Conservation (phyloP, 306 rosid genomes). For the Albizia julibrissin region DNA sequence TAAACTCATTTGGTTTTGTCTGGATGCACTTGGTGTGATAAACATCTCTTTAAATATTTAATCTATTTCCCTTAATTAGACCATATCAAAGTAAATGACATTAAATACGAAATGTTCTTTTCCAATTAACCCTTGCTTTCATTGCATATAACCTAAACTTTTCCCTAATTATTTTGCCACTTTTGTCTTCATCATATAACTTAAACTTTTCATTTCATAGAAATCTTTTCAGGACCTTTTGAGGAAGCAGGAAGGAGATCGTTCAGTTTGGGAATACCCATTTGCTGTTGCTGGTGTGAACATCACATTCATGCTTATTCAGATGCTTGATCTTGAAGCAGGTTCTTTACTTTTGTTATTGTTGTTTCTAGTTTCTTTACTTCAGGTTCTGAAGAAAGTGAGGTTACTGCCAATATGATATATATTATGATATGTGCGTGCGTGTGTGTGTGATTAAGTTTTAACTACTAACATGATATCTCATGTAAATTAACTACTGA, state of each 20-base stretch:
- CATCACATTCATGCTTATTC: slow-evolving; percentile 98
- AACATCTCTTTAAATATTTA: background rate
- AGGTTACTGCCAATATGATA: background rate
- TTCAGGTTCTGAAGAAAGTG: background rate
- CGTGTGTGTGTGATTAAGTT: background rate
- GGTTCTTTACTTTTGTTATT: slow-evolving; percentile 53
- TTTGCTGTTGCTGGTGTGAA: slow-evolving; percentile 99
- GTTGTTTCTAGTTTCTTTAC: background rate
- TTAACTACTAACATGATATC: background rate
- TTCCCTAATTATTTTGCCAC: background rate
- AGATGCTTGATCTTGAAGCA: slow-evolving; percentile 99
- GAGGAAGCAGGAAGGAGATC: slow-evolving; percentile 95
- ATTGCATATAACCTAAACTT: background rate
- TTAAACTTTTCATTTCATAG: slow-evolving; percentile 53
- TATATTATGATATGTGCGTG: too few relatives aligned
- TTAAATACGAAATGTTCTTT: background rate
- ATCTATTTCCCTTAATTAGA: background rate
- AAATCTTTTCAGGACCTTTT: slow-evolving; percentile 96
- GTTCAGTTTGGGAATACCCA: slow-evolving; percentile 99
- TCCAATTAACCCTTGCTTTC: background rate
- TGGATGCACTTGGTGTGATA: background rate
- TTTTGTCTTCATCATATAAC: slow-evolving; percentile 6
- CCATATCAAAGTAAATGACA: background rate
- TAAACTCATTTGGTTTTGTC: background rate
- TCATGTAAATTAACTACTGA: background rate